Evolutionary conservation across 495 filamentous ascomycete genomes (phyloP).

Genomic region (Penicillium soppii): DNA sequence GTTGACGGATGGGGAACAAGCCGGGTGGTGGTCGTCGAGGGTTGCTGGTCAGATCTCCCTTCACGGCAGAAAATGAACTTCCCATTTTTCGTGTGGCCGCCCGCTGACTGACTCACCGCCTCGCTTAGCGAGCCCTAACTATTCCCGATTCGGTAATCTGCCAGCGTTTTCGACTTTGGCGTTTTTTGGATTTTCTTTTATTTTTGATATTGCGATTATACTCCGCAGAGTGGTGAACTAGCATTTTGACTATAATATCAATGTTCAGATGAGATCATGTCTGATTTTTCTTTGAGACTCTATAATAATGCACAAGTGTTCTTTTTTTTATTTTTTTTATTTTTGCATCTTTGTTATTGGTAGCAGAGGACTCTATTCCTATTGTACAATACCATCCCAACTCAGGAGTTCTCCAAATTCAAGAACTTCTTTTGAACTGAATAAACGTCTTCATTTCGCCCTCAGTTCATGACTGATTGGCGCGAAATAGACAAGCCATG

Average conservation of each 20-base stretch:
- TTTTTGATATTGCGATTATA: background rate
- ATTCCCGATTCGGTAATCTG: slow-evolving; percentile 23
- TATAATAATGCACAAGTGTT: too few species aligned
- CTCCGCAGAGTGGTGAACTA: too few species aligned
- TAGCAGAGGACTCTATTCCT: slow-evolving; percentile 19
- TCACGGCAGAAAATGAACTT: slow-evolving; percentile 35
- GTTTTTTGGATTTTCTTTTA: background rate
- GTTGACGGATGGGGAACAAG: slow-evolving; percentile 65
- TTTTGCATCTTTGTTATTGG: background rate
- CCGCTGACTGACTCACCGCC: slow-evolving; percentile 35
- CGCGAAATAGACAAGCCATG: background rate
- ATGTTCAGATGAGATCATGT: background rate
- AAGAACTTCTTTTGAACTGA: background rate
- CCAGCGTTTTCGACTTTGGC: slow-evolving; percentile 16
- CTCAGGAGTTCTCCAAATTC: background rate
- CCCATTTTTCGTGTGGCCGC: slow-evolving; percentile 49
- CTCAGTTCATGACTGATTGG: background rate
- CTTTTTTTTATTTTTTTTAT: background rate
- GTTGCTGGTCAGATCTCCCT: slow-evolving; percentile 53
- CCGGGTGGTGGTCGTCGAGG: slow-evolving; percentile 49
- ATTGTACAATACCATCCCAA: slow-evolving; percentile 22
- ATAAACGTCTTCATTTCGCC: background rate
- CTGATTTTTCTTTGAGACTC: too few species aligned
- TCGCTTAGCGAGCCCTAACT: slow-evolving; percentile 55
- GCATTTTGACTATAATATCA: background rate